Evolutionary conservation across 1,139 yeast genomes (phyloP).

Genomic region (Tardiomyces blankii): DNA sequence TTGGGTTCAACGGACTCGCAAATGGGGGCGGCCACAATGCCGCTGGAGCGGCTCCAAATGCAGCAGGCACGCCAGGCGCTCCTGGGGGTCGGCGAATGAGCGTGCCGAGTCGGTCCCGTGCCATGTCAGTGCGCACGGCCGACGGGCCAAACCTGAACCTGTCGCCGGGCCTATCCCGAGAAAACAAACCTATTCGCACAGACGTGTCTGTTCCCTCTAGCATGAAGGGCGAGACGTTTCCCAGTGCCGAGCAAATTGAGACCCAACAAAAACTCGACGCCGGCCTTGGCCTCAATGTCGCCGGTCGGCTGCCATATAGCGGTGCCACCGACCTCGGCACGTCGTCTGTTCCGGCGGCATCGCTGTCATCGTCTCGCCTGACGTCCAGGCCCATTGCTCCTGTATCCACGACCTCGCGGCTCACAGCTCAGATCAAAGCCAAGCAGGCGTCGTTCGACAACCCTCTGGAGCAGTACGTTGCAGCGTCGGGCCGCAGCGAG

Average conservation of each 20-base stretch:
- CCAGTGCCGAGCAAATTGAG: background rate
- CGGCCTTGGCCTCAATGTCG: background rate
- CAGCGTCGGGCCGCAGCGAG: slow-evolving; percentile 29
- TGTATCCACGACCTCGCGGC: slow-evolving; percentile 8
- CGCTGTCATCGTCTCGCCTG: background rate
- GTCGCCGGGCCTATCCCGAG: background rate
- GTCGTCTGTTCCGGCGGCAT: background rate
- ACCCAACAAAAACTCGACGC: background rate
- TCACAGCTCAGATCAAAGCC: slow-evolving; percentile 21
- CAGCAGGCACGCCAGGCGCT: background rate
- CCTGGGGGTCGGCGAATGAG: slow-evolving; percentile 3
- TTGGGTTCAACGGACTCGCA: slow-evolving; percentile 4
- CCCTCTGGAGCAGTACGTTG: slow-evolving; percentile 31
- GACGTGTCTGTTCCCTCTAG: background rate
- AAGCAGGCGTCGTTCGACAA: slow-evolving; percentile 22
- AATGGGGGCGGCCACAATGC: background rate
- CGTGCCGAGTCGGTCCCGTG: slow-evolving; percentile 3
- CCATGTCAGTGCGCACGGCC: slow-evolving; percentile 1
- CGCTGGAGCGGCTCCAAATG: background rate
- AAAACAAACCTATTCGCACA: background rate
- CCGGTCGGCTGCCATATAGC: background rate
- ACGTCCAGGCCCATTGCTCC: too few species aligned
- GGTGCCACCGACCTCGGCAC: background rate
- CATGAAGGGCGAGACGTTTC: background rate
- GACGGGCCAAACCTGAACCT: slow-evolving; percentile 1